phyloP scores from a whole-genome alignment of 768 basidiomycete genomes.

The Glaciozyma martinii region DNA sequence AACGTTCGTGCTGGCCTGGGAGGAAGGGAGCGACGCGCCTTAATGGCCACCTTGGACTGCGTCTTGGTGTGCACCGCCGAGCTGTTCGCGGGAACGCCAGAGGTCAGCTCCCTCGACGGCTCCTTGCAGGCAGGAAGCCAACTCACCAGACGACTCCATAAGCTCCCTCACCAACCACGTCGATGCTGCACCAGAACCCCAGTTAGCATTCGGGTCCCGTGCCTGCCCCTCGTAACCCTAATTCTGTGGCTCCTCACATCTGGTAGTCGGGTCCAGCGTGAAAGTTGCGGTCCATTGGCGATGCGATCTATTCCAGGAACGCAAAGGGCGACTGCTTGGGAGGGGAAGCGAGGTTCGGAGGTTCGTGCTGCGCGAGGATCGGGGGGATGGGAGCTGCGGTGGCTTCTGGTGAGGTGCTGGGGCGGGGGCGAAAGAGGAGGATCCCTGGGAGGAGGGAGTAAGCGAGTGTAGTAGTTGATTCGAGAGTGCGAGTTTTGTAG shows the following conservation, averaged over 20 bases:
- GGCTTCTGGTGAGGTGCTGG: too few relatives aligned
- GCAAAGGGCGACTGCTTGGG: too few relatives aligned
- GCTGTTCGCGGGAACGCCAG: conserved; percentile 24
- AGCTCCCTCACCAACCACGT: conserved; percentile 35
- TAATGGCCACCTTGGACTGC: conserved; percentile 88
- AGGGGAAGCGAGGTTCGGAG: too few relatives aligned
- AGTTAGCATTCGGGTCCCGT: conserved; percentile 74
- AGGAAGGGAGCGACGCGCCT: conserved; percentile 37
- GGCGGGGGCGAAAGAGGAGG: conserved; percentile 53
- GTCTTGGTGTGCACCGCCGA: conserved; percentile 81
- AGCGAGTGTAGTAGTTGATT: too few relatives aligned
- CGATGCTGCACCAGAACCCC: conserved; percentile 1
- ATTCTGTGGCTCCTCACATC: too few relatives aligned
- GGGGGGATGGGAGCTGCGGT: too few relatives aligned
- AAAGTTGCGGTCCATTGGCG: too few relatives aligned
- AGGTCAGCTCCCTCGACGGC: not conserved
- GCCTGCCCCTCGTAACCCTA: conserved; percentile 62
- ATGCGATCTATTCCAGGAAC: too few relatives aligned
- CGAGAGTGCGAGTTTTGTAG: too few relatives aligned
- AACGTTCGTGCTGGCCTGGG: not conserved
- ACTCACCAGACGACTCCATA: conserved; percentile 68
- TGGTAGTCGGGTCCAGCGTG: too few relatives aligned
- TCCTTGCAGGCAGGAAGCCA: not conserved
- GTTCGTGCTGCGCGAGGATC: too few relatives aligned
- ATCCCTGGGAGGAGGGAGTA: conserved; percentile 54